Evolutionary conservation across 2,329 filamentous ascomycete genomes (phyloP), one percentile per base, ranked within the genome.

Genomic region (Fusarium sacchari): DNA sequence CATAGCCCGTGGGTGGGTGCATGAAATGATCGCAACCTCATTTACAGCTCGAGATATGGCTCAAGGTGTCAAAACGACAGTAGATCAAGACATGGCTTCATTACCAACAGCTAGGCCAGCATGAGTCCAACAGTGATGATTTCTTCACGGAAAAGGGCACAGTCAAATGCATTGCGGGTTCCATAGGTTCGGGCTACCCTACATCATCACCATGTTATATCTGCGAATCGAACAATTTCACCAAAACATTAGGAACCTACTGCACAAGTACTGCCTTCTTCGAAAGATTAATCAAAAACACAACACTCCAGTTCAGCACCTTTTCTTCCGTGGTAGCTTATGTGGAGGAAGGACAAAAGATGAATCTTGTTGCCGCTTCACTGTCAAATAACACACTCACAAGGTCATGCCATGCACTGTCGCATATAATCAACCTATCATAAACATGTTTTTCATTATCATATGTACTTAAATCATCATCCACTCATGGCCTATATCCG

Each of bases 401-500:
- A 13, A n/a, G 9, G 12, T 10, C 7, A 3, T 5, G 7, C 2
- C 34, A 17, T 15, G n/a, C 14, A 22, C n/a, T 8, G 15, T 24
- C 6, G 7, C 9, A 22, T 7, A 17, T 2, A 24, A 42, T 20
- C 15, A 42, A 10, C 7, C 22, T 13, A 6, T 26, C 10, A 47
- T 28, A 13, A 36, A 57, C 18, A 26, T 36, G 5, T 26, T 26
- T 4, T n/a, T 36, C 32, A 36, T 49, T 36, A 24, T 15, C 9
- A 17, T 28, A 26, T 57, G 22, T 28, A 13, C 24, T 36, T 36
- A 49, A 22, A 58, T 14, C 7, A 26, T 20, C 3, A 7, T 14
- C 10, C 24, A 22, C 7, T 69, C 39, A 73, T 42, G 60, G 59
- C 24, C 64, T 66, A 36, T 65, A 77, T 24, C 63, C 67, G 14